Percentiles rank a stretch among this genome's conserved stretches.
Conservation (phyloP, 805 yeast species). For the Myxozyma mucilagina region DNA sequence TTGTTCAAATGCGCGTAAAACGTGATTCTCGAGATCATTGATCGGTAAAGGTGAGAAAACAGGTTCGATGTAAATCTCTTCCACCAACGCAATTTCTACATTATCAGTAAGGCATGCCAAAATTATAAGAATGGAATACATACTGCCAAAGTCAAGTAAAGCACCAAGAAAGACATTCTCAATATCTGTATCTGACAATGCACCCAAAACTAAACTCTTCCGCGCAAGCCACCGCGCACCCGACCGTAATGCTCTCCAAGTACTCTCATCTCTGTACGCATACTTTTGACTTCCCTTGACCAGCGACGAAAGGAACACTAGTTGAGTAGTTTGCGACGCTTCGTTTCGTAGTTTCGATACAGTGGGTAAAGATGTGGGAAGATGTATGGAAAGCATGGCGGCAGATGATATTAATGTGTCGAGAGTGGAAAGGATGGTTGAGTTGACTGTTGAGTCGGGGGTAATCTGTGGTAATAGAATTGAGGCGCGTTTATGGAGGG, state of each 20-base stretch:
- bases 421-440: constrained; percentile 12
- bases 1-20: constrained; percentile 42
- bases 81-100: constrained; percentile 34
- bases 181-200: constrained; percentile 32
- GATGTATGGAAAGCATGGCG: constrained; percentile 24
- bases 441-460: background rate
- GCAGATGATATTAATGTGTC: constrained; percentile 27
- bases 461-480: background rate
- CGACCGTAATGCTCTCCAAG: constrained; percentile 26
- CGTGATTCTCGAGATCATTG: constrained; percentile 24
- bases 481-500: constrained; percentile 24
- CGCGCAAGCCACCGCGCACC: constrained; percentile 25
- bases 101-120: background rate
- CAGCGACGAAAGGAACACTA: constrained; percentile 19
- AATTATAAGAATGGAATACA: background rate
- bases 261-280: constrained; percentile 31
- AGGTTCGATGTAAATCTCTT: constrained; percentile 18
- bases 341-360: constrained; percentile 23
- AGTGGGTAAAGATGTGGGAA: constrained; percentile 21
- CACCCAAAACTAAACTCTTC: constrained; percentile 29
- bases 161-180: constrained; percentile 26
- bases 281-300: constrained; percentile 26
- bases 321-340: constrained; percentile 25
- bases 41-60: constrained; percentile 20
- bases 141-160: constrained; percentile 28